Evolutionary conservation across 352 stramenopile species (phyloP).

Genomic region (Detonula confervacea): DNA sequence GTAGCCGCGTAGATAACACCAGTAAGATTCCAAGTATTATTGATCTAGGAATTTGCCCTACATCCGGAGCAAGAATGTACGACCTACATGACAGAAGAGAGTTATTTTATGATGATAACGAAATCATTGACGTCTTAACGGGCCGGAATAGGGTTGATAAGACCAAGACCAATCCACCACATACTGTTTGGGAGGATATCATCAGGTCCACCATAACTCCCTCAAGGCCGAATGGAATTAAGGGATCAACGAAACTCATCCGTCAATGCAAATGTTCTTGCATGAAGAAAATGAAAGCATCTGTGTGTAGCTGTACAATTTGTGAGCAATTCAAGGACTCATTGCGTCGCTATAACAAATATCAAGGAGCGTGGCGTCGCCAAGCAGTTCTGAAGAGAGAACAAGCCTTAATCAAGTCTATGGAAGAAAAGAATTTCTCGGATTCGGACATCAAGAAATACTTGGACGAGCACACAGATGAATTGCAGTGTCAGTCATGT

Average conservation of each 20-base stretch:
- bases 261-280: conserved; percentile 3
- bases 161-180: not conserved
- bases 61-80: not conserved
- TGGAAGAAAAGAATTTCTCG: not conserved
- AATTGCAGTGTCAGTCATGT: not conserved
- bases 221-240: not conserved
- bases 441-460: not conserved
- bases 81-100: conserved; percentile 2
- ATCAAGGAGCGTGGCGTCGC: not conserved
- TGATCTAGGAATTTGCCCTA: not conserved
- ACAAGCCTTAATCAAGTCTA: not conserved
- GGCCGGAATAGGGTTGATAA: not conserved
- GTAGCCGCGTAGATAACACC: not conserved
- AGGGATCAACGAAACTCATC: conserved; percentile 1
- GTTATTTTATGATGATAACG: conserved; percentile 3
- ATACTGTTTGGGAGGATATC: not conserved
- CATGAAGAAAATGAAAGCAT: conserved; percentile 8
- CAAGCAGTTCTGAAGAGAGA: not conserved
- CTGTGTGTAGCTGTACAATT: not conserved
- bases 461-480: not conserved
- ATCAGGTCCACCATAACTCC: not conserved
- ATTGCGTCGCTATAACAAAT: not conserved
- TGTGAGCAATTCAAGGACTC: not conserved
- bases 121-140: not conserved
- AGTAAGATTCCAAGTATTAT: not conserved